Evolutionary conservation across 164 flowering plant species (phyloP).

Genomic region (Litsea cubeba): DNA sequence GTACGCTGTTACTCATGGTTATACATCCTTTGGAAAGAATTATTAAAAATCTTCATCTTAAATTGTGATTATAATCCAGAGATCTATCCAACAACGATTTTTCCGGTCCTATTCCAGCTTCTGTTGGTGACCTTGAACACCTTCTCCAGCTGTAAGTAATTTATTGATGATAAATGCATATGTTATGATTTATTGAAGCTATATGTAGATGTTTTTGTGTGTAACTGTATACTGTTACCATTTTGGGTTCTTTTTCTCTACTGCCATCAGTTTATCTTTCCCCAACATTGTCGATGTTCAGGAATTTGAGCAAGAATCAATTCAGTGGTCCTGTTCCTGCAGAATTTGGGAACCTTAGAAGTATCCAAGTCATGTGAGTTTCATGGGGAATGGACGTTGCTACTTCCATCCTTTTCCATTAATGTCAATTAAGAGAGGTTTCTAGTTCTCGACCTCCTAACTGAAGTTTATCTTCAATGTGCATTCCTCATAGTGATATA

Average conservation of each 20-base stretch:
- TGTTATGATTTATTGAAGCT: not conserved
- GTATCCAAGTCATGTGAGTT: slow-evolving; percentile 67
- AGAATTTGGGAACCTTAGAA: slow-evolving; percentile 78
- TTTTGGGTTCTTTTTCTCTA: too few species aligned
- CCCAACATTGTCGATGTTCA: slow-evolving; percentile 6
- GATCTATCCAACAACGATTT: slow-evolving; percentile 81
- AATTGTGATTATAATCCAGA: slow-evolving; percentile 25
- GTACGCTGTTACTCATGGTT: not conserved
- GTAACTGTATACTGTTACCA: not conserved
- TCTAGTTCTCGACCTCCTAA: not conserved
- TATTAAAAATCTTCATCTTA: not conserved
- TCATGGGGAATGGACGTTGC: not conserved
- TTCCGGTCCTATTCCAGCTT: slow-evolving; percentile 65
- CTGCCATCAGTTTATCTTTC: not conserved
- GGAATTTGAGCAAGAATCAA: slow-evolving; percentile 63
- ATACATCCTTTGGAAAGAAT: not conserved
- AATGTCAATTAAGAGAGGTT: not conserved
- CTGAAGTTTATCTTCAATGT: not conserved
- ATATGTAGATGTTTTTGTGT: not conserved
- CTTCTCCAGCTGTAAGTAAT: slow-evolving; percentile 64
- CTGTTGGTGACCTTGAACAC: slow-evolving; percentile 86
- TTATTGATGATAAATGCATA: not conserved
- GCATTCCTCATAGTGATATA: slow-evolving; percentile 45
- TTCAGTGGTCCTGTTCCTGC: slow-evolving; percentile 60
- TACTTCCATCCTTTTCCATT: not conserved